A percentile compares a stretch with the other conserved stretches of the same genome.
phyloP scores from a whole-genome alignment of 2,329 filamentous ascomycete species.

The Colletotrichum agaves region DNA sequence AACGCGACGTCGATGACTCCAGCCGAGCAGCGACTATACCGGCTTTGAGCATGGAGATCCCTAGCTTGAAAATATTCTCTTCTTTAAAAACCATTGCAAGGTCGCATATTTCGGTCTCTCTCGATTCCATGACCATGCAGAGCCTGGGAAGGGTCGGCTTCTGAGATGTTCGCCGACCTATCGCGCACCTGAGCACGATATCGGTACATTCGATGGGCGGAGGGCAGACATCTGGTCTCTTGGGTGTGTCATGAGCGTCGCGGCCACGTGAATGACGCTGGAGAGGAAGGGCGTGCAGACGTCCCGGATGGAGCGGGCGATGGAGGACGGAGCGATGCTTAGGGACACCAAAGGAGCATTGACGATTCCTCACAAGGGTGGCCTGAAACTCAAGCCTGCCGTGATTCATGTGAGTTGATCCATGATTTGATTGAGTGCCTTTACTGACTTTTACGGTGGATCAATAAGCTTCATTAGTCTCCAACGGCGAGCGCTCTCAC shows the following conservation, averaged over 20 bases:
- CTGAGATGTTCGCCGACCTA: conserved; percentile 13
- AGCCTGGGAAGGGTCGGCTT: not conserved
- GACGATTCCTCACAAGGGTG: conserved; percentile 3
- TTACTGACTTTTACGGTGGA: not conserved
- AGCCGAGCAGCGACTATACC: too few relatives aligned
- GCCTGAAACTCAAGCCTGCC: not conserved
- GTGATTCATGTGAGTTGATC: not conserved
- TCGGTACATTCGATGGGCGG: not conserved
- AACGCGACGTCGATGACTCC: too few relatives aligned
- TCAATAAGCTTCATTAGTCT: not conserved
- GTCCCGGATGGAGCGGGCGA: not conserved
- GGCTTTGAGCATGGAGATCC: conserved; percentile 9
- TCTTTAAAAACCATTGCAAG: not conserved
- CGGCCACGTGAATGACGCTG: conserved; percentile 17
- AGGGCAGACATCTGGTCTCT: conserved; percentile 16
- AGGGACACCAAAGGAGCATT: not conserved
- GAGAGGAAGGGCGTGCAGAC: not conserved
- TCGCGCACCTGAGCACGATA: conserved; percentile 16
- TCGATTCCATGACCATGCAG: not conserved
- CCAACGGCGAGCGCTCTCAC: not conserved
- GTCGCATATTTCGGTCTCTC: conserved; percentile 11
- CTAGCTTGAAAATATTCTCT: conserved; percentile 15
- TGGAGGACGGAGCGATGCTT: too few relatives aligned
- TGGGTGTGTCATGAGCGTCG: conserved; percentile 21
- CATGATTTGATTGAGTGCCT: not conserved